Base-by-base conservation (phyloP, 2,329 filamentous ascomycete genomes). In the Fusarium drepaniforme region DNA sequence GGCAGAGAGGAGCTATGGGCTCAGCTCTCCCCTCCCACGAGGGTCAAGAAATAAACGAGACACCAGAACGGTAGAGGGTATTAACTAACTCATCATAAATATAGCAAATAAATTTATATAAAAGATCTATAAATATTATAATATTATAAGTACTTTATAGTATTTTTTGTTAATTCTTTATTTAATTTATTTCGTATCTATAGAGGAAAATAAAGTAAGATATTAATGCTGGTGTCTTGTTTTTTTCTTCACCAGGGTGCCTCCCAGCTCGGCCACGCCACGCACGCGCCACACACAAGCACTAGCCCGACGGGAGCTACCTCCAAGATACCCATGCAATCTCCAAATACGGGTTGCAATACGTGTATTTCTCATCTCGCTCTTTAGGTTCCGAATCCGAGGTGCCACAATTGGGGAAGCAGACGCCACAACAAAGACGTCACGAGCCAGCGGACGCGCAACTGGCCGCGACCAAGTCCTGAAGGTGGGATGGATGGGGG, bases 221-320 rank as follows among this genome's bases (percentile, higher is more conserved):
- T 33, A 33, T 12, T 33, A 1, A 33, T 33, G 11, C 30, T 33
- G 11, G 30, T 33, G 30, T 33, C 30, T 33, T 9, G 30, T 33
- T 33, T 33, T 33, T 33, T 33, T 33, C 8, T 12, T 33, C 3
- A 30, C 8, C 28, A 28, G 28, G 28, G 28, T 30, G 28, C 28
- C 28, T 30, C 28, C 28, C 8, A 30, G 28, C 28, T 11, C 5
- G 12, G 12, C 33, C 33, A 64, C 21, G 66, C 59, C 72, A 75
- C 72, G 69, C 69, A 67, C 60, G 72, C 72, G 72, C 72, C 72
- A 75, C 72, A 75, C 72, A 74, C 42, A 38, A 44, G 42, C 57
- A 18, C 35, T 18, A 59, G 21, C 56, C 33, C 6, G 13, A 35
- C 33, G 33, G 33, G 33, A 51, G 60, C 16, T 40, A 64, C 61